Conservation (phyloP, 2,329 filamentous ascomycete species). For the Hypoxylon sp. region DNA sequence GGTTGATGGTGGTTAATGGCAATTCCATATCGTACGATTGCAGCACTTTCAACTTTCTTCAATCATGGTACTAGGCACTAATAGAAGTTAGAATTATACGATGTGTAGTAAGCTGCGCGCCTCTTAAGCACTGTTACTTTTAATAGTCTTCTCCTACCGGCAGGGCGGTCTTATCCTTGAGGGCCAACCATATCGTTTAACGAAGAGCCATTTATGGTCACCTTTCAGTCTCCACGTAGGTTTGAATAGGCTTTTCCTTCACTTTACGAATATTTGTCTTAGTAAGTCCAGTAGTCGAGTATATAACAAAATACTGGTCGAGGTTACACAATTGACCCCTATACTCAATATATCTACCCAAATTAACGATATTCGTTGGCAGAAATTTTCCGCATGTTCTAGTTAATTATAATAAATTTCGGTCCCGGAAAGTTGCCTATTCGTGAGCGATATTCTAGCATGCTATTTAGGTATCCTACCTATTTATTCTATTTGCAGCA, state of each 20-base stretch:
- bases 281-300: not conserved
- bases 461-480: constrained; percentile 7
- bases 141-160: not conserved
- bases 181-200: not conserved
- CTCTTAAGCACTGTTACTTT: not conserved
- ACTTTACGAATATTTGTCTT: not conserved
- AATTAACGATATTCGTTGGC: not conserved
- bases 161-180: not conserved
- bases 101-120: constrained; percentile 13
- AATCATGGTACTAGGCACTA: not conserved
- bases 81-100: constrained; percentile 6
- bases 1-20: not conserved
- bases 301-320: not conserved
- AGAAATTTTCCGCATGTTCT: not conserved
- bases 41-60: not conserved
- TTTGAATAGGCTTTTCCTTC: not conserved
- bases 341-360: not conserved
- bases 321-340: constrained; percentile 19
- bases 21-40: not conserved
- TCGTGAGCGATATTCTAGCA: constrained; percentile 3
- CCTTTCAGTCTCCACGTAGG: not conserved
- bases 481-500: constrained; percentile 13
- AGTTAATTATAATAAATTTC: not conserved
- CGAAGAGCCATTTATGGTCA: not conserved
- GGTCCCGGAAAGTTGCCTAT: constrained; percentile 3